Evolutionary conservation across 2,329 filamentous ascomycete genomes (phyloP), one percentile per base, ranked within the genome.

Genomic region (Pseudogymnoascus sp.): DNA sequence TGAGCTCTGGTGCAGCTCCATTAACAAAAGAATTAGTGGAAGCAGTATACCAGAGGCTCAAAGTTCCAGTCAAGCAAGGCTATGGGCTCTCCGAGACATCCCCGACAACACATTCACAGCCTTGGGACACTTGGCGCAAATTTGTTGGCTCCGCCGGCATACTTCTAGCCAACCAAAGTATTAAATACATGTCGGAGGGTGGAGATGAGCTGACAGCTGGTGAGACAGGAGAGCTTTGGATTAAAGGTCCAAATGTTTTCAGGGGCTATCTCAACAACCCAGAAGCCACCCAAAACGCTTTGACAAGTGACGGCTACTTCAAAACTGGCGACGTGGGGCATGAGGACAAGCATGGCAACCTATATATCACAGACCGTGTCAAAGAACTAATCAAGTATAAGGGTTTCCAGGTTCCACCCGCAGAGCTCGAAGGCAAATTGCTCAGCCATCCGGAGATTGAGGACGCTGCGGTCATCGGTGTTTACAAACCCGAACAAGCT

Each of bases 21-120:
- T 78, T 96, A 59, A 91, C 90, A 0, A 79, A 80, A 37, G 90
- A 96, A 67, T 82, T 96, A 3, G 88, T 92, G 1, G 84, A 90
- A 62, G 82, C 84, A 9, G 83, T 93, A 3, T 89, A 90, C 79
- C 75, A 83, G 26, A 83, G 91, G 10, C 83, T 93, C 64, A 84
- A 84, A 60, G 80, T 93, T 29, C 86, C 87, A 6, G 85, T 96
- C 67, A 96, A 96, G 79, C 92, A 96, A 75, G 91, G 89, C 21
- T 96, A 96, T 71, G 92, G 92, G 0, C 81, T 96, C 11, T 90
- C 86, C 7, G 92, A 96, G 77, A 93, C 90, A 17, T 87, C 87
- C 23, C 91, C 91, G 0, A 87, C 85, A 1, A 88, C 89, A 0
- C 86, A 90, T 68, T 83, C 84, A 11, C 89, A 90, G 75, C 77